These are phyloP conservation scores for Fraxinus albicans DNA, from an alignment of 305 asterid species.

Conservation along the genomic window DNA sequence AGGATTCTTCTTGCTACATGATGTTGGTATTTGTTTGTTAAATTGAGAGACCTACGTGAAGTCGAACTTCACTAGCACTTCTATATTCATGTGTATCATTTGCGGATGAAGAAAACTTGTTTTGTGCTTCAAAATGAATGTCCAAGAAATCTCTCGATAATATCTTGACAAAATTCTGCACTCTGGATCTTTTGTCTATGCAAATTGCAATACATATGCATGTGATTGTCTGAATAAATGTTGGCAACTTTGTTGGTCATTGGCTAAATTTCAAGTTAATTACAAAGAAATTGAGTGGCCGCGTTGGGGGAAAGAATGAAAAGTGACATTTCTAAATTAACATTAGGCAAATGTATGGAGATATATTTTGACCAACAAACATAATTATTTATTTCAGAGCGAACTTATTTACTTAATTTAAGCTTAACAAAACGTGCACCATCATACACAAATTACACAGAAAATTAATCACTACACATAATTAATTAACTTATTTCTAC, in stretches of 20 bases:
- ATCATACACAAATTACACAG: background rate
- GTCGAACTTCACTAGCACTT: background rate
- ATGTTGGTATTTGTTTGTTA: background rate
- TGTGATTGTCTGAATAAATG: background rate
- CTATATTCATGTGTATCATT: background rate
- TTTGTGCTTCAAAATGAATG: background rate
- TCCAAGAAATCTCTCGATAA: background rate
- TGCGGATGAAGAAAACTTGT: background rate
- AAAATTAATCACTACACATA: background rate
- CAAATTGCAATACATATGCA: background rate
- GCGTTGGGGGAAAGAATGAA: background rate
- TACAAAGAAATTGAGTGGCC: background rate
- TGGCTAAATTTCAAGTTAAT: background rate
- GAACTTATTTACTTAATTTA: background rate
- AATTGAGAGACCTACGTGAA: background rate
- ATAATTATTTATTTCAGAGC: background rate
- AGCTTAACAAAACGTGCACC: background rate
- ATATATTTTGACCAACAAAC: background rate
- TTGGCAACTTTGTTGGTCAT: background rate
- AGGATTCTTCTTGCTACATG: background rate
- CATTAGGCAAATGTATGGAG: background rate
- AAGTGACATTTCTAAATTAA: background rate
- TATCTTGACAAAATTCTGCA: background rate
- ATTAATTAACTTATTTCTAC: slow-evolving; percentile 6
- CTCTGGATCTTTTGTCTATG: background rate